Percentiles rank a stretch among this genome's conserved stretches.
phyloP scores from a whole-genome alignment of 1,284 basidiomycete genomes.

The Cutaneotrichosporon spelunceum region DNA sequence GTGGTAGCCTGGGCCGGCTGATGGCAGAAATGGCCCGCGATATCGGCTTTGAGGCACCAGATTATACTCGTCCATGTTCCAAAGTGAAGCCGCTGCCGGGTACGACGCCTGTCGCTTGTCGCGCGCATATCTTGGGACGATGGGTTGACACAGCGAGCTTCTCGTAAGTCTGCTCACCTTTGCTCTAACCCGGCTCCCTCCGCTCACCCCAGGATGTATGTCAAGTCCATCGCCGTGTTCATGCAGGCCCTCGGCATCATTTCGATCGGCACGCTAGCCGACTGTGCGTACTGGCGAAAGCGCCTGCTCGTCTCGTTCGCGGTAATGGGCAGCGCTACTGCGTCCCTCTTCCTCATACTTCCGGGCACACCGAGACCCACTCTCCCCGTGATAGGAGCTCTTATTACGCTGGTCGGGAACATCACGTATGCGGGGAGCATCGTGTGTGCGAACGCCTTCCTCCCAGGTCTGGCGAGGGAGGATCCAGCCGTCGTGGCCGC shows the following conservation, averaged over 20 bases:
- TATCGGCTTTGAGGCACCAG: conserved; percentile 42
- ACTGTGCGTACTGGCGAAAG: conserved; percentile 75
- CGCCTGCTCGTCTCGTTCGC: conserved; percentile 72
- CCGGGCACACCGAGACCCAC: conserved; percentile 66
- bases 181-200: neutral
- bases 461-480: conserved; percentile 69
- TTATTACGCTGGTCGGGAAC: conserved; percentile 70
- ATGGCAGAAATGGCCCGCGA: conserved; percentile 45
- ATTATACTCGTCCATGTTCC: conserved; percentile 33
- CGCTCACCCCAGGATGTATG: conserved; percentile 63
- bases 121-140: conserved; percentile 52
- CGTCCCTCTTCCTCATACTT: conserved; percentile 67
- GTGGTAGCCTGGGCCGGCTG: conserved; percentile 10
- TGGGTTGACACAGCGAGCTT: conserved; percentile 87
- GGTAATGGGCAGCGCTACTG: conserved; percentile 62
- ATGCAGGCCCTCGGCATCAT: conserved; percentile 85
- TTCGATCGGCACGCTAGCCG: conserved; percentile 81
- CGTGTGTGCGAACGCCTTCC: conserved; percentile 85
- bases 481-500: conserved; percentile 58
- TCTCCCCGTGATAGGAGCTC: conserved; percentile 61
- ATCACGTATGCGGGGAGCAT: conserved; percentile 76
- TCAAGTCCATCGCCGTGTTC: conserved; percentile 77
- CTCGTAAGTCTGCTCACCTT: conserved; percentile 62
- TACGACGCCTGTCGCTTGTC: conserved; percentile 32
- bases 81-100: conserved; percentile 14